A percentile compares a stretch with the other conserved stretches of the same genome.
These are phyloP conservation scores for Nicotiana knightiana DNA, from an alignment of 257 asterid genomes.

Conservation along the genomic window DNA sequence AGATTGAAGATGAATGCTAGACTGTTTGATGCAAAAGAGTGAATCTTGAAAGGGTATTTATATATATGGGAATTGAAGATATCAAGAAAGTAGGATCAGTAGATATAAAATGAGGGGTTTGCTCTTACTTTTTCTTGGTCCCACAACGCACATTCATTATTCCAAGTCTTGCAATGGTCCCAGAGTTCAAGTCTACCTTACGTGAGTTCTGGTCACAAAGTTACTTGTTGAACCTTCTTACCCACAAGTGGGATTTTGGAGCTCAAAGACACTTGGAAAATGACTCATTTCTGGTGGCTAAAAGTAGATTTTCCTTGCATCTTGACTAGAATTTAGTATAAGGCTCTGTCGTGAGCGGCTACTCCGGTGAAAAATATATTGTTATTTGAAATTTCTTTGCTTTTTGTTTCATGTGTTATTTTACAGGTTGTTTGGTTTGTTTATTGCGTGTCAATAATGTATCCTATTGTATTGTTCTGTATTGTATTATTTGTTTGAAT, in stretches of 20 bases:
- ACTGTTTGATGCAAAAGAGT: neutral
- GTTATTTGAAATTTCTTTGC: neutral
- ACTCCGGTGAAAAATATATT: neutral
- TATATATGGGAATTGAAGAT: neutral
- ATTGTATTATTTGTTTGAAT: no score
- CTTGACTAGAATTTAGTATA: neutral
- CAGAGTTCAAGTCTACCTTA: neutral
- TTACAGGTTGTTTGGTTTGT: no score
- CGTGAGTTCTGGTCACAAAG: neutral
- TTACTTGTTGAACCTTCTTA: constrained; percentile 1
- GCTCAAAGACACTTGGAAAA: neutral
- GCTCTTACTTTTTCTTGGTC: neutral
- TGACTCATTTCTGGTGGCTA: constrained; percentile 1
- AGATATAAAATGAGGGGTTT: neutral
- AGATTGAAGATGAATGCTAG: neutral
- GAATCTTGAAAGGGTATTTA: neutral
- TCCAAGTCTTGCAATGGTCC: neutral
- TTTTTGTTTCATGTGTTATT: no score
- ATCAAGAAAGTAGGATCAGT: neutral
- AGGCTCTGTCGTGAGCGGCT: neutral
- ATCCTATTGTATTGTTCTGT: no score
- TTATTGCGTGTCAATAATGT: no score
- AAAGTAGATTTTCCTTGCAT: neutral
- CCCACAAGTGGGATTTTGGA: neutral
- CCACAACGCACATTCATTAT: neutral